Evolutionary conservation across 495 filamentous ascomycete genomes (phyloP), one percentile per base, ranked within the genome.

Genomic region (Aspergillus baeticus): DNA sequence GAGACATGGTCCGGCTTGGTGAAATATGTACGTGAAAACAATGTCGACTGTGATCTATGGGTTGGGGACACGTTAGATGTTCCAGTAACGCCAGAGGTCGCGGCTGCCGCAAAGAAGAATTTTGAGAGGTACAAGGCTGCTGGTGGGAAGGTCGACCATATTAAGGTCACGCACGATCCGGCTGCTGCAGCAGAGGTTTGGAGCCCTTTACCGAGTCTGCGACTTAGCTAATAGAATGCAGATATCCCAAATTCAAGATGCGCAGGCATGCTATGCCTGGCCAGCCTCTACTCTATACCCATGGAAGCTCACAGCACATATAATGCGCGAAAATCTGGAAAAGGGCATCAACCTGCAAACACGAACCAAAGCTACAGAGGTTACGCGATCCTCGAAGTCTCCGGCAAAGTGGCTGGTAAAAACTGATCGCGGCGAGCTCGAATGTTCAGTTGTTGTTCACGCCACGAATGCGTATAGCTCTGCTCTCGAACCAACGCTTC

Each of bases 11-110:
- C 26, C 6, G 50, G n/a, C 15, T 6, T 53, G 31, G 50, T 53
- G 14, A 23, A 22, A 1, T 53, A 53, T 15, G 31, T 53, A 17
- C 15, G 17, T 15, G 36, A 43, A 29, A 53, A 53, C 23, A 43
- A 53, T 10, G 36, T 53, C 50, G 50, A 53, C 35, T 53, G 50
- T 22, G 50, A 53, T 42, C 36, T 42, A 8, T 53, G 50, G 50
- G 31, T 43, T 20, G 50, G 50, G 7, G 26, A 39, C 35, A 53
- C 50, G 1, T 31, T 53, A 33, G 50, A 53, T 31, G 50, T 53
- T 7, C 50, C 50, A 29, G 31, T 41, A 14, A 52, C 50, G 0
- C 50, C 50, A 29, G 50, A 52, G 13, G 50, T 42, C 8, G 50
- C 50, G 34, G 15, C 6, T 47, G 6, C 29, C 23, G 21, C 36